Base-by-base conservation (phyloP, 139 green algal genomes). In the Pedinophyceae sp. region DNA sequence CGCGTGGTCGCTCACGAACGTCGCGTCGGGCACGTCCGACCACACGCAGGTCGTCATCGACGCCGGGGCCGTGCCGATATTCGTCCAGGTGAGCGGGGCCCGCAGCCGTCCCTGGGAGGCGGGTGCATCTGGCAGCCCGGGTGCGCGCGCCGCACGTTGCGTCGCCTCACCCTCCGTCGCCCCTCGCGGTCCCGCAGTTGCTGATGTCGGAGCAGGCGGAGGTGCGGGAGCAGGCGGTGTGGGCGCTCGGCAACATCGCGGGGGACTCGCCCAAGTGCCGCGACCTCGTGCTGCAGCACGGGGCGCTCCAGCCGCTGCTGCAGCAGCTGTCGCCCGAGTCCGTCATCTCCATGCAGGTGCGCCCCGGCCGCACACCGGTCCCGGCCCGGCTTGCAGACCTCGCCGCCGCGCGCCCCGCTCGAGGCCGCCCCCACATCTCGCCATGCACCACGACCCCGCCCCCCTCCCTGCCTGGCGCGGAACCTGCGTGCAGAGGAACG, bases 1-100 rank as follows among this genome's bases (percentile, higher is more conserved):
- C n/a, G 90, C 88, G 1, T 98, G 90, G 91, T 92, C 92, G 3
- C 72, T 99, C 2, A 99, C 92, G 27, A 99, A 99, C 66, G 92
- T 99, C 22, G 92, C 92, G 2, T 94, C 81, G 0, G 92, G 92
- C 39, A 99, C 92, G 4, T 88, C 74, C 18, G 89, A 95, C 13
- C 86, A 99, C 70, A 98, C 92, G 10, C 78, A 80, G 38, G 87
- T 95, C 41, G 92, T 99, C 7, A 97, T 99, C 34, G 86, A 98
- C 26, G 74, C 82, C 27, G 79, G 81, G 24, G 87, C 92, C 1
- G 88, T 98, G 23, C 89, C 92, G 43, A 95, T 98, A 43, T 98
- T 99, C 55, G 92, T 98, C 29, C 72, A 86, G 68, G 78, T 97
- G 49, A 75, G 98, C 25, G 50, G 34, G 18, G 95, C 88, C 0